phyloP scores from a whole-genome alignment of 2,329 filamentous ascomycete species.

The Chaetoscypha palmicola region DNA sequence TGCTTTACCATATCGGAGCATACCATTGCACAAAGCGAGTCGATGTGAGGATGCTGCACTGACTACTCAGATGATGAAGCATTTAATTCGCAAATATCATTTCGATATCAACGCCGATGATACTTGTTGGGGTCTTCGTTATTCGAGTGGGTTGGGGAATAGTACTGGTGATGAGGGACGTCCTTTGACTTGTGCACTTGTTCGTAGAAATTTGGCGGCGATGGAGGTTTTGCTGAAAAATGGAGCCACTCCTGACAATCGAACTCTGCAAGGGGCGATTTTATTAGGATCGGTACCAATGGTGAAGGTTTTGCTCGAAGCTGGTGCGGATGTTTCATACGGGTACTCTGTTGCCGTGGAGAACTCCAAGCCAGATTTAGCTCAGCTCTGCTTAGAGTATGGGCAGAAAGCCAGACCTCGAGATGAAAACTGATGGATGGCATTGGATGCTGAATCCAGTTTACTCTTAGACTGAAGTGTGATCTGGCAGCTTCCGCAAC shows the following conservation, averaged over 20 bases:
- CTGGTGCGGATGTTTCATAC: constrained; percentile 6
- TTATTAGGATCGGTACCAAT: too few species aligned
- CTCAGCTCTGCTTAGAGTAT: constrained; percentile 6
- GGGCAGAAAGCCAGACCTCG: too few species aligned
- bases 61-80: constrained; percentile 7
- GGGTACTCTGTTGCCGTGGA: neutral
- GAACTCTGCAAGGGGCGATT: too few species aligned
- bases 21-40: constrained; percentile 4
- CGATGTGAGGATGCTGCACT: neutral
- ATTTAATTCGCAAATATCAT: constrained; percentile 9
- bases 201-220: neutral
- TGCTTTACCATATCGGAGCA: constrained; percentile 4
- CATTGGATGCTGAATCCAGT: too few species aligned
- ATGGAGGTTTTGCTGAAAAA: constrained; percentile 5
- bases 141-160: neutral
- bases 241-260: too few species aligned
- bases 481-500: too few species aligned
- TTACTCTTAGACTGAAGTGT: too few species aligned
- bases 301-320: too few species aligned
- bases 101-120: constrained; percentile 8
- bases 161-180: neutral
- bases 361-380: neutral
- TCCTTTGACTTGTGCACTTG: neutral
- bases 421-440: too few species aligned
- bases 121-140: neutral